Percentiles rank a stretch among this genome's conserved stretches.
Conservation (phyloP, 1,139 yeast genomes). For the Yamadazyma trypodendri region DNA sequence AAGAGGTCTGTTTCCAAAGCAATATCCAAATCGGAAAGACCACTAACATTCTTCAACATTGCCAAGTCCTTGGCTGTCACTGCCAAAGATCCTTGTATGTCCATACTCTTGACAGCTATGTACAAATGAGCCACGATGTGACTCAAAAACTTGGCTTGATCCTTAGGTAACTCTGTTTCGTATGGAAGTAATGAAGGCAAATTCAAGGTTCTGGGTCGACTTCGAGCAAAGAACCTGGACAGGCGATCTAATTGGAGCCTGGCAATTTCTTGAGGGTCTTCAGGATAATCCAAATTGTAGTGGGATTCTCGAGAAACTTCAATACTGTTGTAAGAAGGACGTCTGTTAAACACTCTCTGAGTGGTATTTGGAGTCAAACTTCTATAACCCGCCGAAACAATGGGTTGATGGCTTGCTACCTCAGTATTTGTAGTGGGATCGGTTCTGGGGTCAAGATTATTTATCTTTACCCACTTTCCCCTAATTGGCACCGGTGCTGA, state of each 20-base stretch:
- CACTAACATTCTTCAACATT: constrained; percentile 29
- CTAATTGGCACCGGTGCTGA: constrained; percentile 2
- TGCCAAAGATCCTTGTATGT: constrained; percentile 70
- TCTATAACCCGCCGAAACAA: neutral
- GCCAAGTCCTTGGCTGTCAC: constrained; percentile 65
- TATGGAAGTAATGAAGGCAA: constrained; percentile 74
- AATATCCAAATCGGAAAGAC: constrained; percentile 47
- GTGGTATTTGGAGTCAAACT: constrained; percentile 30
- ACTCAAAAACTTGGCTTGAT: constrained; percentile 71
- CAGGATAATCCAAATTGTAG: constrained; percentile 62
- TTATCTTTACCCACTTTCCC: neutral
- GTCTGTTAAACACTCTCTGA: constrained; percentile 21
- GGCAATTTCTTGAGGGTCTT: constrained; percentile 40
- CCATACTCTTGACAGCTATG: constrained; percentile 74
- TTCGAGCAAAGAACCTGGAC: constrained; percentile 59
- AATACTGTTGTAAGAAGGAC: constrained; percentile 38
- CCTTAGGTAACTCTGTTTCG: constrained; percentile 63
- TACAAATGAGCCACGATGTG: constrained; percentile 79
- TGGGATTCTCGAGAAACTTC: constrained; percentile 39
- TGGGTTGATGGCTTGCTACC: neutral
- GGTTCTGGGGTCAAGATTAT: neutral
- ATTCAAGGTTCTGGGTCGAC: constrained; percentile 51
- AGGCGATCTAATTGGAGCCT: constrained; percentile 44
- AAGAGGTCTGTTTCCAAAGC: constrained; percentile 55
- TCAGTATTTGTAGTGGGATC: neutral